A percentile compares a stretch with the other conserved stretches of the same genome.
These are phyloP conservation scores for Immersiporthe knoxdaviesiana DNA, from an alignment of 2,329 filamentous ascomycete genomes.

Conservation along the genomic window DNA sequence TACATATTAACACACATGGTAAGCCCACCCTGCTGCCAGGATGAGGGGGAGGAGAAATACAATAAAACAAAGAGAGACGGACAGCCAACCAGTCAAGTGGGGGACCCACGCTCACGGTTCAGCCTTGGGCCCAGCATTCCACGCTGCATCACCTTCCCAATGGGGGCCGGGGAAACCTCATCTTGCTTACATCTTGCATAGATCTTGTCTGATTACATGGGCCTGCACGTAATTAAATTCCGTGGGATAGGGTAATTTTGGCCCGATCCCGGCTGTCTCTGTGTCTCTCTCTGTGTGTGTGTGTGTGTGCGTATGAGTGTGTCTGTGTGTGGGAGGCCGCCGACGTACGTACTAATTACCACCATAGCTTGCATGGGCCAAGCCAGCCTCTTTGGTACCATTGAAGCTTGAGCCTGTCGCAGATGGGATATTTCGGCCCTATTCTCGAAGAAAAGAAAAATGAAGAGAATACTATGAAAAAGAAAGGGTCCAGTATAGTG, in stretches of 20 bases:
- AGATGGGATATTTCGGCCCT: not conserved
- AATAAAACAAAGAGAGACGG: not conserved
- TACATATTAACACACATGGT: not conserved
- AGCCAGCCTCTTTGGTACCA: not conserved
- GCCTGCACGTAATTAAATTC: conserved; percentile 23
- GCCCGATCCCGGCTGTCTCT: too few species aligned
- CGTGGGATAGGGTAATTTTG: conserved; percentile 8
- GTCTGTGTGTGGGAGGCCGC: conserved; percentile 26
- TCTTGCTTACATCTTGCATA: conserved; percentile 26
- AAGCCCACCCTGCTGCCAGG: not conserved
- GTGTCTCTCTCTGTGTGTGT: too few species aligned
- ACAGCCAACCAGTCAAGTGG: not conserved
- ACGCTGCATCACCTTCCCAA: conserved; percentile 9
- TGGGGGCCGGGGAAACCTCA: not conserved
- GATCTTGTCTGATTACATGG: conserved; percentile 25
- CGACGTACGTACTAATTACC: not conserved
- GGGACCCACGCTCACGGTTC: not conserved
- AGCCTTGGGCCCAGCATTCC: not conserved
- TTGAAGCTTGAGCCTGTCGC: not conserved
- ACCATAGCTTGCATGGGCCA: not conserved
- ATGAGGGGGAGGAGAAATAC: too few species aligned
- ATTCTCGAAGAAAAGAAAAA: not conserved
- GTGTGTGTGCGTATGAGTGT: too few species aligned
- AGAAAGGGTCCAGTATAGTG: not conserved
- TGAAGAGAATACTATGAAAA: too few species aligned